A percentile compares a stretch with the other conserved stretches of the same genome.
Conservation (phyloP, 441 rosid genomes). For the Populus hybrid region DNA sequence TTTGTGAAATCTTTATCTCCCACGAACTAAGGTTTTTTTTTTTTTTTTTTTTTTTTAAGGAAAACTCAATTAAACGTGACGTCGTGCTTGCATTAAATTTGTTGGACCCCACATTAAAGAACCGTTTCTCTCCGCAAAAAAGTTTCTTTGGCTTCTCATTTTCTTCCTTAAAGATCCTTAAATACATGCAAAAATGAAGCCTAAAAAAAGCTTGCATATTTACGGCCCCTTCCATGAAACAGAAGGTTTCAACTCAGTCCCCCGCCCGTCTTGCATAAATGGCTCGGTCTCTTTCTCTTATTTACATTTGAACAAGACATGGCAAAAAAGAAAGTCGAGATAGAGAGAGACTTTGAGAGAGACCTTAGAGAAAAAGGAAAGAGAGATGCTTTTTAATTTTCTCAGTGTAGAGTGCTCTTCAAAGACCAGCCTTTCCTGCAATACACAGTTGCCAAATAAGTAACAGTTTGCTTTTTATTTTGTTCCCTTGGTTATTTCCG, state of each 20-base stretch:
- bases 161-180: not conserved
- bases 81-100: slow-evolving; percentile 19
- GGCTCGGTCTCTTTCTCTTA: not conserved
- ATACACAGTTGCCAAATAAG: slow-evolving; percentile 31
- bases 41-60: no score
- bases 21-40: not conserved
- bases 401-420: slow-evolving; percentile 28
- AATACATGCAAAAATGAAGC: slow-evolving; percentile 1
- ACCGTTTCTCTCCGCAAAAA: not conserved
- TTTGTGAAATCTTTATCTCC: not conserved
- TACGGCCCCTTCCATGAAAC: slow-evolving; percentile 10
- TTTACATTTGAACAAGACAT: slow-evolving; percentile 35
- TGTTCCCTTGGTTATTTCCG: slow-evolving; percentile 15
- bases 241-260: not conserved
- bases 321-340: not conserved
- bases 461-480: slow-evolving; percentile 13
- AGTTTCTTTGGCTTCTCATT: not conserved
- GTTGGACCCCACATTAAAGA: slow-evolving; percentile 3
- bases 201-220: not conserved
- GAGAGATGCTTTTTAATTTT: slow-evolving; percentile 16
- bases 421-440: slow-evolving; percentile 45
- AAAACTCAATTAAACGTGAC: not conserved
- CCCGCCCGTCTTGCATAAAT: not conserved
- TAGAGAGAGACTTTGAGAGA: slow-evolving; percentile 18
- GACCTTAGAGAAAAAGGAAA: not conserved